Conservation (phyloP, 2,329 filamentous ascomycete species). For the Raffaelea albimanens region DNA sequence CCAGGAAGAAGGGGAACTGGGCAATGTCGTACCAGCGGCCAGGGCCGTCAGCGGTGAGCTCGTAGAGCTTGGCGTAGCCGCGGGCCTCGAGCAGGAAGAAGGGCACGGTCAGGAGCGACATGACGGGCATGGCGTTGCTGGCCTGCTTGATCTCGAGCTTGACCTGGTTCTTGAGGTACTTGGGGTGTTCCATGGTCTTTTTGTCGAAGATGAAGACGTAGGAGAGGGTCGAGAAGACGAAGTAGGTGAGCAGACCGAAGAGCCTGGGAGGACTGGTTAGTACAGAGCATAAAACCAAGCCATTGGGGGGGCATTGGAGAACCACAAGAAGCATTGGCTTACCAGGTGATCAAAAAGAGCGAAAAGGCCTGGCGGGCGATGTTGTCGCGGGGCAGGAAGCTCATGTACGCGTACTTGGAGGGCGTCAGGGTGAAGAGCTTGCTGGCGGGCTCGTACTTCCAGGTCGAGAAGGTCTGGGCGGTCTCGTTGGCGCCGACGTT, state of each 20-base stretch:
- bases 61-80: constrained; percentile 81
- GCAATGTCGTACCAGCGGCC: constrained; percentile 67
- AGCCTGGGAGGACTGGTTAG: constrained; percentile 44
- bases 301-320: not conserved
- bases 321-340: too few species aligned
- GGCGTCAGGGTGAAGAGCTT: constrained; percentile 61
- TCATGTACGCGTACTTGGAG: constrained; percentile 68
- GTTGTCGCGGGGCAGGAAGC: constrained; percentile 68
- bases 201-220: constrained; percentile 91
- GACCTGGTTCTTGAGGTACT: constrained; percentile 92
- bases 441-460: constrained; percentile 66
- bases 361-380: constrained; percentile 63
- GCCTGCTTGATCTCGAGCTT: constrained; percentile 77
- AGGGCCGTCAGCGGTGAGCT: constrained; percentile 64
- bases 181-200: constrained; percentile 76
- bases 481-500: constrained; percentile 45
- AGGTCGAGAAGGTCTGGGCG: constrained; percentile 45
- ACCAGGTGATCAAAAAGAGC: constrained; percentile 84
- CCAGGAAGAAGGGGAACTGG: constrained; percentile 81
- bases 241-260: constrained; percentile 79
- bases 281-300: too few species aligned
- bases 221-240: constrained; percentile 70
- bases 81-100: constrained; percentile 77
- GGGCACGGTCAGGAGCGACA: constrained; percentile 72
- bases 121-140: constrained; percentile 65